Base-by-base conservation (phyloP, 139 green algal species). In the Auxenochlorella protothecoides region DNA sequence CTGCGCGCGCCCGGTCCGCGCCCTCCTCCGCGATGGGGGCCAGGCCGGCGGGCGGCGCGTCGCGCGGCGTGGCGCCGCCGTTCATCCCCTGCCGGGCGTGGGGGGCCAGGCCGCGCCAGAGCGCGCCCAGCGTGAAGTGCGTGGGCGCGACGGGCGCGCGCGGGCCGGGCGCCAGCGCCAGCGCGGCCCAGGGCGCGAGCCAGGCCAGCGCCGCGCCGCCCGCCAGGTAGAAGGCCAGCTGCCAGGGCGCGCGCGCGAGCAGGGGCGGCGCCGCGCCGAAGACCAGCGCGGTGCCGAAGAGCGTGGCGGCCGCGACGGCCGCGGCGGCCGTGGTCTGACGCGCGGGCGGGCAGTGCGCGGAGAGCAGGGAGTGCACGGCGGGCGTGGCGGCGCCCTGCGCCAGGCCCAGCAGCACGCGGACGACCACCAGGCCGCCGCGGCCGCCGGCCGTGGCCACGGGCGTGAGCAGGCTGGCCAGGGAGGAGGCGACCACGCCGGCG, bases 361-460 rank as follows among this genome's bases (percentile, higher is more conserved):
- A 66, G 68, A 93, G 91, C 67, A 93, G 77, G 7, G 84, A 88
- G 72, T 93, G 87, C 52, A 93, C 88, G 60, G 87, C 70, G 2
- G 88, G 88, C 75, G 92, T 91, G 12, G 88, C 87, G 4, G 92
- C 85, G 3, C 87, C 88, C 79, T 93, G 87, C 2, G 87, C 88
- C 6, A 93, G 76, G 2, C 88, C 88, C 70, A 93, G 81, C 64
- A 87, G 72, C 60, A 92, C 76, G 51, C 54, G 85, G 82, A 80
- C 78, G 52, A 70, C 77, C 10, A 93, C 60, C 61, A 92, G 79
- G 3, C 80, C 68, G 3, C 70, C 63, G 0, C 76, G 77, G 15
- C 88, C 88, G 3, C 70, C 55, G 53, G 68, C 77, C 3, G 87
- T 87, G 4, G 85, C 83, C 5, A 56, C 54, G 0, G 88, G 87